A percentile compares a stretch with the other conserved stretches of the same genome.
Evolutionary conservation across 106 monocot genomes (phyloP).

Genomic region (Dioscorea dumetorum): DNA sequence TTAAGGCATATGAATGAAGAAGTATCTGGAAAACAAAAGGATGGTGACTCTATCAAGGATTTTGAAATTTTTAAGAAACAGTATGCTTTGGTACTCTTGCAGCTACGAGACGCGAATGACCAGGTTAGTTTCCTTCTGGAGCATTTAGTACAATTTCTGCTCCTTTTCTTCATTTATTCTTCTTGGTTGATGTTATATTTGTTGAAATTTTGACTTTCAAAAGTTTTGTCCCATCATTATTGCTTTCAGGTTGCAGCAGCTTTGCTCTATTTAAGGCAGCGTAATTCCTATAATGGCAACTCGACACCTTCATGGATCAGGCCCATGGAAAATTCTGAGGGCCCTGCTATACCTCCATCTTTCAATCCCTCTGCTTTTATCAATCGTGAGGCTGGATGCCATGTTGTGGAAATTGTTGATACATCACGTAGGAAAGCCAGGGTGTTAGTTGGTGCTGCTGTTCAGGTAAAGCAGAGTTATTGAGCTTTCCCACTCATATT

Average conservation of each 20-base stretch:
- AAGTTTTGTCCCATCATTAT: not conserved
- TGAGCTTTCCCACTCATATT: too few relatives aligned
- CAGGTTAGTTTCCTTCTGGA: slow-evolving; percentile 27
- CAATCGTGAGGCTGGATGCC: slow-evolving; percentile 51
- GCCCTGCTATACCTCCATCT: slow-evolving; percentile 22
- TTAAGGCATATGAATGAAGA: slow-evolving; percentile 93
- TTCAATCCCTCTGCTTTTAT: slow-evolving; percentile 31
- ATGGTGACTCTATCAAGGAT: slow-evolving; percentile 50
- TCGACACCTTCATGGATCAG: slow-evolving; percentile 36
- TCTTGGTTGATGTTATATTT: not conserved
- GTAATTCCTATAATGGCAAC: slow-evolving; percentile 73
- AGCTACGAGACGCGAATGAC: slow-evolving; percentile 83
- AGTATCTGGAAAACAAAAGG: slow-evolving; percentile 64
- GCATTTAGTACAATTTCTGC: not conserved
- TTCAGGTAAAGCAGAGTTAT: slow-evolving; percentile 38
- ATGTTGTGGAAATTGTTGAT: slow-evolving; percentile 66
- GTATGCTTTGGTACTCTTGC: slow-evolving; percentile 91
- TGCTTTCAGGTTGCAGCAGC: slow-evolving; percentile 66
- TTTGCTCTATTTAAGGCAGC: slow-evolving; percentile 64
- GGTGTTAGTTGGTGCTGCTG: slow-evolving; percentile 72
- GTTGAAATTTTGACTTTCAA: not conserved
- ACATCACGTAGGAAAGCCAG: slow-evolving; percentile 64
- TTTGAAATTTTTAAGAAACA: slow-evolving; percentile 84
- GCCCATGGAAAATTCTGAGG: slow-evolving; percentile 34
- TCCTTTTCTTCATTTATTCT: not conserved